Conservation (phyloP, 2,329 filamentous ascomycete genomes). For the Endothia cerciana region DNA sequence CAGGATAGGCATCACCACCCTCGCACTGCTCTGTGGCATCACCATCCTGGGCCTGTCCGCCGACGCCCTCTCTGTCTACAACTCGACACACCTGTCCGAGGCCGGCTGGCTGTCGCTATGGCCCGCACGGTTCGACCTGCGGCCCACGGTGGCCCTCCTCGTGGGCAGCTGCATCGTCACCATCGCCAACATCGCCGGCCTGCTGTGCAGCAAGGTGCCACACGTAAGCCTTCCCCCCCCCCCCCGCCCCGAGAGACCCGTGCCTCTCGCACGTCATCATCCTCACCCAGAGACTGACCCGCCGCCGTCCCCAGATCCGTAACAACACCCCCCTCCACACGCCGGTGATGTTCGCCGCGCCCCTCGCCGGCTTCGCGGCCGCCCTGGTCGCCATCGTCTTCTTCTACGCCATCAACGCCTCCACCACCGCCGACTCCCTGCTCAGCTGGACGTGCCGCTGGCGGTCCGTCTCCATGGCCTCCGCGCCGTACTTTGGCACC, state of each 20-base stretch:
- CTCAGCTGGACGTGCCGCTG: constrained; percentile 68
- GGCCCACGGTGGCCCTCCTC: constrained; percentile 60
- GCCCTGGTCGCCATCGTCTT: constrained; percentile 58
- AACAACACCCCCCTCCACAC: constrained; percentile 41
- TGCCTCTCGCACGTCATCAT: constrained; percentile 13
- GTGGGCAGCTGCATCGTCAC: constrained; percentile 55
- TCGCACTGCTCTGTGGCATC: constrained; percentile 56
- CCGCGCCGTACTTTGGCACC: constrained; percentile 57
- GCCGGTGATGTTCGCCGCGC: constrained; percentile 43
- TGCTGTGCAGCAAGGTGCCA: constrained; percentile 53
- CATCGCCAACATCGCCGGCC: constrained; percentile 50
- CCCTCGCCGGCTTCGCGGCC: constrained; percentile 48
- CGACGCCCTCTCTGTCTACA: constrained; percentile 59
- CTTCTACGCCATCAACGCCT: constrained; percentile 61
- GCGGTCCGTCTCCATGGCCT: constrained; percentile 55
- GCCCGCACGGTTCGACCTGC: constrained; percentile 60
- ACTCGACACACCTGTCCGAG: constrained; percentile 53
- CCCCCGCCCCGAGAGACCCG: background rate
- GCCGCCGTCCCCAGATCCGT: constrained; percentile 42
- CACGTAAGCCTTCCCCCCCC: constrained; percentile 47
- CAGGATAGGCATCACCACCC: constrained; percentile 50
- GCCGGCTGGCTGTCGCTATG: constrained; percentile 59
- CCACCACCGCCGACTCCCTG: constrained; percentile 55
- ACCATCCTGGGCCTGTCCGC: constrained; percentile 58
- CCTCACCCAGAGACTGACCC: background rate